Conservation (phyloP, 176 grass and related monocot species). For the Oryza glumipatula region DNA sequence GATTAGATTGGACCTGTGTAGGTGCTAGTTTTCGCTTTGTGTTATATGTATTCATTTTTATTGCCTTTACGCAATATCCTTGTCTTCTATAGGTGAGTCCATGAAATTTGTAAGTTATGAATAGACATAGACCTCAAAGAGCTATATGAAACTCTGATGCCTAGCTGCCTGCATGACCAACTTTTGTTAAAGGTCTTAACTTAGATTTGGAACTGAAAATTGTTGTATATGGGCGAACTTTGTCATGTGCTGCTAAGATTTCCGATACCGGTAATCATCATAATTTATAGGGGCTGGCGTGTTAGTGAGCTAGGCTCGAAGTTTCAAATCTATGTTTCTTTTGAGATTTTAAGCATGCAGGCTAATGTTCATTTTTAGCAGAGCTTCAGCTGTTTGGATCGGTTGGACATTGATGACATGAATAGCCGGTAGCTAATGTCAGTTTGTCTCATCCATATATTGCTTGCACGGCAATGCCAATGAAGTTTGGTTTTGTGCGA, state of each 20-base stretch:
- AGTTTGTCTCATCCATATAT: not conserved
- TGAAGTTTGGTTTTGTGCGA: not conserved
- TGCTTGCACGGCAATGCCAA: not conserved
- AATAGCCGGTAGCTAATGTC: not conserved
- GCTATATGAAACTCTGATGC: not conserved
- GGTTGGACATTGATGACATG: not conserved
- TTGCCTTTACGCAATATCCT: not conserved
- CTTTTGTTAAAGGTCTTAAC: not conserved
- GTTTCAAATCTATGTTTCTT: not conserved
- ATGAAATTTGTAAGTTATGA: too few species aligned
- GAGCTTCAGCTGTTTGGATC: not conserved
- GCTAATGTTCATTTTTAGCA: not conserved
- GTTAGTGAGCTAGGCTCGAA: not conserved
- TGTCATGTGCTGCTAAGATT: not conserved
- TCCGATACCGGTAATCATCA: not conserved
- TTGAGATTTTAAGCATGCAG: not conserved
- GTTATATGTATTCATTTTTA: not conserved
- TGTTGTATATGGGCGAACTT: not conserved
- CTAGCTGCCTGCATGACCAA: not conserved
- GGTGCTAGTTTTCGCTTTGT: slow-evolving; percentile 16
- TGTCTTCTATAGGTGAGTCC: not conserved
- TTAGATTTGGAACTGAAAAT: not conserved
- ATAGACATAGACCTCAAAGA: not conserved
- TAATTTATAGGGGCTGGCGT: not conserved
- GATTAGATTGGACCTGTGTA: slow-evolving; percentile 19